Evolutionary conservation across 495 filamentous ascomycete species (phyloP), one percentile per base, ranked within the genome.

Genomic region (Cenococcum geophilum): DNA sequence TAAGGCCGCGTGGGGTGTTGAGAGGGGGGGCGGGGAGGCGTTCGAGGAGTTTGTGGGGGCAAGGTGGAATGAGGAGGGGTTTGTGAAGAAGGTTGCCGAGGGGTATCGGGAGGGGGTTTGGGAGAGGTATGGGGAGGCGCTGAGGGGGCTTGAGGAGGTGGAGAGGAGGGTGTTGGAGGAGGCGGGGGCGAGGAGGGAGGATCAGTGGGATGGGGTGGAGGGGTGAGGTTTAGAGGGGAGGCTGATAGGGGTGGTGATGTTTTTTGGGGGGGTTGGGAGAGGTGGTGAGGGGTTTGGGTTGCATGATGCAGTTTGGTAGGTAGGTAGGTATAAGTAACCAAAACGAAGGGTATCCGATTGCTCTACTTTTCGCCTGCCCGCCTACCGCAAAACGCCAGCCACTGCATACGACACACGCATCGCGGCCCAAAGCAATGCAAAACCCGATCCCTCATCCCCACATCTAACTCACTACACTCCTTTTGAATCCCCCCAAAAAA

Each of bases 1-100:
- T 72, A 96, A 96, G 76, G 92, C 93, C 52, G 86, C 92, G 0
- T 98, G 93, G 93, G 89, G 86, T 0, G 76, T 89, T 35, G 91
- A 96, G 76, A 76, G 89, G 48, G 68, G 72, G 21, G 57, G 69
- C 1, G 81, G 81, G 23, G 84, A 95, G 79, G 86, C 80, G 10
- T 98, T 97, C 77, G 93, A 97, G 70, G 84, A 91, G 40, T 77
- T 95, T 63, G 84, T 98, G 48, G 88, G 85, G 1, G 71, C 78
- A 61, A 76, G 93, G 60, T 98, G 93, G 93, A 81, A 81, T 57
- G 92, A 96, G 75, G 85, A 87, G 67, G 84, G 83, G 0, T 90
- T 89, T 61, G 82, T 96, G 25, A 80, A 86, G 75, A 90, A 82
- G 77, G 85, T 97, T 49, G 88, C 81, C 18, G 85, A 88, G 0